A percentile compares a stretch with the other conserved stretches of the same genome.
Conservation (phyloP, 768 basidiomycete species). For the Lyophyllum shimeji region DNA sequence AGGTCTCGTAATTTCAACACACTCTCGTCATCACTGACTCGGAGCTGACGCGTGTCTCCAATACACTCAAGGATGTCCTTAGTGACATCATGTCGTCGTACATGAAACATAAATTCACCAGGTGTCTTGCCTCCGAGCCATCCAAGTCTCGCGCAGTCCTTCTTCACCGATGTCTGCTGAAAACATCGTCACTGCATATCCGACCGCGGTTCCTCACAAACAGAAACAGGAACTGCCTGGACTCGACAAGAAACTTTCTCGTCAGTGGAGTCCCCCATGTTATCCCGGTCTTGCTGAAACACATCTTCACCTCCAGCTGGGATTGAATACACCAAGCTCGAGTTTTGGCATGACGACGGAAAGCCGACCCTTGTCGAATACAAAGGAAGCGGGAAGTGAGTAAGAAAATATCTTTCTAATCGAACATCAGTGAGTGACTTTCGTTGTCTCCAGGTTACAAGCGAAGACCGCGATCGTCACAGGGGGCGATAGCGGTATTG, state of each 20-base stretch:
- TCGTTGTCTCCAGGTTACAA: slow-evolving; percentile 21
- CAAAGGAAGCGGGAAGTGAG: slow-evolving; percentile 45
- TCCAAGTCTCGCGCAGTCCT: neutral
- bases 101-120: no score
- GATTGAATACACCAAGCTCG: slow-evolving; percentile 40
- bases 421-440: neutral
- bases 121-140: neutral
- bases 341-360: slow-evolving; percentile 50
- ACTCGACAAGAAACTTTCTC: slow-evolving; percentile 45
- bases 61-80: no score
- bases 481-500: slow-evolving; percentile 49
- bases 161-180: slow-evolving; percentile 21
- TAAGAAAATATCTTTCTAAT: neutral
- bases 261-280: slow-evolving; percentile 18
- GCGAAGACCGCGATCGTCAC: slow-evolving; percentile 37
- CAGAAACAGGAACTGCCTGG: slow-evolving; percentile 52
- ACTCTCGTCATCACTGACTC: no score
- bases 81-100: no score
- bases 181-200: slow-evolving; percentile 35
- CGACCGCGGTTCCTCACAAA: slow-evolving; percentile 31
- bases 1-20: no score
- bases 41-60: no score
- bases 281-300: neutral
- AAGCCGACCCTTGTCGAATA: slow-evolving; percentile 53
- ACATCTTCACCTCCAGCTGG: slow-evolving; percentile 19